Evolutionary conservation across 2,329 filamentous ascomycete species (phyloP), one percentile per base, ranked within the genome.

Genomic region (Colletotrichum lini): DNA sequence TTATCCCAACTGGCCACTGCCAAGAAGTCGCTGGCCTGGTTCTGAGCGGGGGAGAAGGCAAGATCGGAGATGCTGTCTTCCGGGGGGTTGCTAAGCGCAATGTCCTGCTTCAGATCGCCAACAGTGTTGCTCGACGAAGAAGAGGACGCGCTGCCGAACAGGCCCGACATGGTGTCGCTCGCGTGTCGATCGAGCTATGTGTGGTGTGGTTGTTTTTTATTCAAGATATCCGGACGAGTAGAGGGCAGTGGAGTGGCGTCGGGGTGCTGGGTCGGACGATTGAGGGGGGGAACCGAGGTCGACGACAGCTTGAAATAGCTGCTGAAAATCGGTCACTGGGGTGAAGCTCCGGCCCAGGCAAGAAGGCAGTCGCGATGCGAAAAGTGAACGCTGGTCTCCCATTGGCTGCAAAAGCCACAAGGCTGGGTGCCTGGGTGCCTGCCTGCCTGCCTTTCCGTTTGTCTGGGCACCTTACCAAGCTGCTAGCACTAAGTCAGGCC

Each of bases 1-100:
- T 97, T 97, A 84, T 99, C 96, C 96, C 96, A 99, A 77, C 94
- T 98, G 58, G 94, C 87, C 45, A 98, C 94, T 30, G 96, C 95
- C 21, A 99, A 87, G 80, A 97, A 93, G 77, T 98, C 94, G 75
- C 84, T 88, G 64, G 87, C 87, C 78, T 81, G 80, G 78, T 80
- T 86, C 78, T 73, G 84, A 78, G 78, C 87, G 78, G 92, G 90
- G 16, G 93, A 95, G 84, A 98, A 99, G 59, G 90, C 86, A 72
- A 99, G 88, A 79, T 95, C 94, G 45, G 95, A 95, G 78, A 98
- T 93, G 82, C 93, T 94, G 83, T 99, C 96, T 76, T 94, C 92
- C 26, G 96, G 96, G 16, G 93, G 93, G 74, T 92, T 89, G 72
- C 85, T 88, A 67, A 99, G 86, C 65, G 92, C 88, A 65, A 98